Evolutionary conservation across 352 stramenopile species (phyloP), one percentile per base, ranked within the genome.

Genomic region (Phytophthora podocarpi): DNA sequence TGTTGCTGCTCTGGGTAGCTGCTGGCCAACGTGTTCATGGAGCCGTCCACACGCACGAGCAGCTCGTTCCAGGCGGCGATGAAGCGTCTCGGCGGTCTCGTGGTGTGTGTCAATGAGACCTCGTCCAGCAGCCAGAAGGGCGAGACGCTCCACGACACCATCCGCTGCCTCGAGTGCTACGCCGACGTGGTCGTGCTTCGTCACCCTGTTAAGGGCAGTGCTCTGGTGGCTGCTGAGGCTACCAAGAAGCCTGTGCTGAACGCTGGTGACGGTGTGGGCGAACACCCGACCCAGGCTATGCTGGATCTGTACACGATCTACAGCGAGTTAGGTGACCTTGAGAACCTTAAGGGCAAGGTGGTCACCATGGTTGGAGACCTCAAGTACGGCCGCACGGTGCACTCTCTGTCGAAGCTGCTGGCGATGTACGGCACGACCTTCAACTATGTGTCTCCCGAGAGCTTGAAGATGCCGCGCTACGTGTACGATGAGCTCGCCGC

Each of bases 251-350:
- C 95, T 12, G 85, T 99, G 30, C 71, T 99, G 4, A 99, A 99
- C 77, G 91, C 92, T 30, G 91, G 80, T 8, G 97, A 99, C 73
- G 98, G 98, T 26, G 84, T 97, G 7, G 97, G 97, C 47, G 97
- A 99, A 70, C 98, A 99, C 86, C 98, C 98, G 21, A 99, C 97
- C 11, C 98, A 99, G 68, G 97, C 97, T 28, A 79, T 99, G 46
- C 88, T 99, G 68, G 98, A 99, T 75, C 64, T 99, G 23, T 99
- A 98, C 79, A 99, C 96, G 30, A 98, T 99, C 60, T 90, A 92
- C 59, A 91, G 87, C 55, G 89, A 98, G 74, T 73, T 97, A 15
- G 82, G 81, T 21, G 76, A 84, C 27, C 55, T 87, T 10, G 71
- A 79, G 28, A 77, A 78, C 21, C 63, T 96, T 13, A 64, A 82